A percentile compares a stretch with the other conserved stretches of the same genome.
These are phyloP conservation scores for Eutrema heterophyllum DNA, from an alignment of 345 rosid species.

Conservation along the genomic window DNA sequence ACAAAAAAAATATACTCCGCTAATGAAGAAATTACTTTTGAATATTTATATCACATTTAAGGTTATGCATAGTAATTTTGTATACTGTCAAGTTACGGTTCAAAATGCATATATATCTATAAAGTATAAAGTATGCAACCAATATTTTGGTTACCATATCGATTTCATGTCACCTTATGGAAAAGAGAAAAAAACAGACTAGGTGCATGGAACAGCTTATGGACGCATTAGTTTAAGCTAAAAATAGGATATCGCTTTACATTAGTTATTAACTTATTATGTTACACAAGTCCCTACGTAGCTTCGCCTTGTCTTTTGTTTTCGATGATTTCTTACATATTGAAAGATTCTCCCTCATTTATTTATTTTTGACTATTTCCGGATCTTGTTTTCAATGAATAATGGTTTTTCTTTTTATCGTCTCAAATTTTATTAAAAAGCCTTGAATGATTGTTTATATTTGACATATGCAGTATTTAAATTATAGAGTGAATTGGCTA, in stretches of 20 bases:
- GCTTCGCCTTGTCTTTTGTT: background rate
- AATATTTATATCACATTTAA: background rate
- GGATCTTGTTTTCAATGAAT: background rate
- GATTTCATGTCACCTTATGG: background rate
- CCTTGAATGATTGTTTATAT: background rate
- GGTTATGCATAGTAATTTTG: background rate
- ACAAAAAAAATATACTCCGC: too few relatives aligned
- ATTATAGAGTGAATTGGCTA: too few relatives aligned
- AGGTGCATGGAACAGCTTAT: constrained; percentile 20
- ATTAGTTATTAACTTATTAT: background rate
- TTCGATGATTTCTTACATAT: background rate
- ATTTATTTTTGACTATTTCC: background rate
- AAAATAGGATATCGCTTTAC: background rate
- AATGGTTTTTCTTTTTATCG: too few relatives aligned
- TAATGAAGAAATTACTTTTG: background rate
- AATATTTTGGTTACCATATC: background rate
- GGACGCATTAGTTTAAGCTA: constrained; percentile 2
- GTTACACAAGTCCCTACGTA: constrained; percentile 20
- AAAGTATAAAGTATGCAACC: too few relatives aligned
- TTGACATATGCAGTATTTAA: background rate
- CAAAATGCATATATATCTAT: background rate
- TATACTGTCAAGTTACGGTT: background rate
- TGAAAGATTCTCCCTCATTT: background rate
- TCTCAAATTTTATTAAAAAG: too few relatives aligned
- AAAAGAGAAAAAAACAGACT: background rate